Conservation (phyloP, 768 basidiomycete genomes). For the Tricholoma terreum region DNA sequence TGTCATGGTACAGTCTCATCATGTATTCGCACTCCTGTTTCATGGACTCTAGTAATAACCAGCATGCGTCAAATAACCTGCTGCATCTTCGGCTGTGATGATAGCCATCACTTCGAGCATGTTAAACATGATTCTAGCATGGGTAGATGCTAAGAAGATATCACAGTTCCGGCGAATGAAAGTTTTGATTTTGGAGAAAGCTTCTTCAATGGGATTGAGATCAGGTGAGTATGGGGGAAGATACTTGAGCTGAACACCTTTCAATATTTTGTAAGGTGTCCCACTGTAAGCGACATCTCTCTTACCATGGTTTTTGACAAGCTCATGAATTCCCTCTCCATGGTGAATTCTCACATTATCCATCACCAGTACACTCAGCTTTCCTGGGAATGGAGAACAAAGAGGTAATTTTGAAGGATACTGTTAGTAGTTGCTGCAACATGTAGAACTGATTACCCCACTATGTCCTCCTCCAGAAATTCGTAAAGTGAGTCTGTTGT, state of each 20-base stretch:
- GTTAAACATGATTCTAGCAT: constrained; percentile 21
- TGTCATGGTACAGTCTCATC: too few relatives aligned
- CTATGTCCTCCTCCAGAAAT: constrained; percentile 23
- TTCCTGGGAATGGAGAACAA: constrained; percentile 21
- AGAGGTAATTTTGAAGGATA: constrained; percentile 14
- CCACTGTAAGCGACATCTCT: too few relatives aligned
- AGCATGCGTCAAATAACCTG: constrained; percentile 29
- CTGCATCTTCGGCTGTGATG: constrained; percentile 25
- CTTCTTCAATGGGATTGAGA: constrained; percentile 37
- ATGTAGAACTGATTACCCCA: constrained; percentile 6
- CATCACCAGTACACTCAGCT: constrained; percentile 31
- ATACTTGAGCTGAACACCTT: constrained; percentile 27
- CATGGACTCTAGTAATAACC: constrained; percentile 23
- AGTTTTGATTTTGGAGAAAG: too few relatives aligned
- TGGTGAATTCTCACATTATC: constrained; percentile 34
- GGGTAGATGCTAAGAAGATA: neutral
- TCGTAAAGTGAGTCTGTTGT: constrained; percentile 16
- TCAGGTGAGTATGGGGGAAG: constrained; percentile 40
- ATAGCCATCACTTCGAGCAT: constrained; percentile 24
- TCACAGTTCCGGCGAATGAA: constrained; percentile 23
- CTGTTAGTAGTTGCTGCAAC: neutral
- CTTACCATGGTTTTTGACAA: constrained; percentile 13
- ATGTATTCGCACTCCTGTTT: too few relatives aligned
- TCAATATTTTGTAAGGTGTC: neutral
- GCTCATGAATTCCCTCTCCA: constrained; percentile 21